Percentiles rank a stretch among this genome's conserved stretches.
phyloP scores from a whole-genome alignment of 192 early-diverging fungal genomes.

The Entomortierella parvispora region DNA sequence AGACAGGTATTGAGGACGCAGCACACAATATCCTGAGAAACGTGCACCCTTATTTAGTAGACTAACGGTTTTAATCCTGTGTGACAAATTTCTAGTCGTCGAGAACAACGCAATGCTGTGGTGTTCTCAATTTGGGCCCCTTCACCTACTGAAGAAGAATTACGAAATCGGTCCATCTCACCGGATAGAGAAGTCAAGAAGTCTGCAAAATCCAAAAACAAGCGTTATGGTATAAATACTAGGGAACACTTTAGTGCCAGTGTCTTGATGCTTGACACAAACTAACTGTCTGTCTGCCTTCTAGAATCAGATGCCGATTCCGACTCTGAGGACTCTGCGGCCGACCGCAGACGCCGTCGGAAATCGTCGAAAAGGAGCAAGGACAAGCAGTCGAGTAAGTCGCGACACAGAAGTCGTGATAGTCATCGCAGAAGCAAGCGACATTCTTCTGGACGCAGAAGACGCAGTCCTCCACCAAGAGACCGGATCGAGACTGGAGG shows the following conservation, averaged over 20 bases:
- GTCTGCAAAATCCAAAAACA: slow-evolving; percentile 19
- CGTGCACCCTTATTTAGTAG: background rate
- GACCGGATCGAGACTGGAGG: background rate
- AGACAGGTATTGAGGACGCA: slow-evolving; percentile 18
- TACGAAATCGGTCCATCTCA: slow-evolving; percentile 46
- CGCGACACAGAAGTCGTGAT: slow-evolving; percentile 24
- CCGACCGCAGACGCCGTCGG: slow-evolving; percentile 17
- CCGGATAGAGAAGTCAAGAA: slow-evolving; percentile 36
- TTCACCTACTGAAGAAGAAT: slow-evolving; percentile 64
- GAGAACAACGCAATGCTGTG: slow-evolving; percentile 51
- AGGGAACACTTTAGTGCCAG: background rate
- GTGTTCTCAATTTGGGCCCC: slow-evolving; percentile 65
- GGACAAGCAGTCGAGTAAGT: slow-evolving; percentile 32
- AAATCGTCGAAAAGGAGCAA: slow-evolving; percentile 35
- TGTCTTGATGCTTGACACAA: background rate
- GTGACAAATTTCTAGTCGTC: slow-evolving; percentile 48
- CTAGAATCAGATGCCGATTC: slow-evolving; percentile 27
- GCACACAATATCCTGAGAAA: background rate
- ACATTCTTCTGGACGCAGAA: slow-evolving; percentile 14
- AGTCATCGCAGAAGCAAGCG: slow-evolving; percentile 19
- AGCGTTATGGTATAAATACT: slow-evolving; percentile 24
- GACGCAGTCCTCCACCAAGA: slow-evolving; percentile 13
- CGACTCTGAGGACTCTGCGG: slow-evolving; percentile 34
- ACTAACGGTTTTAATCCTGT: background rate
- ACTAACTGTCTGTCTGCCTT: slow-evolving; percentile 4